A percentile compares a stretch with the other conserved stretches of the same genome.
phyloP scores from a whole-genome alignment of 768 basidiomycete genomes.

The Suillus sp. region DNA sequence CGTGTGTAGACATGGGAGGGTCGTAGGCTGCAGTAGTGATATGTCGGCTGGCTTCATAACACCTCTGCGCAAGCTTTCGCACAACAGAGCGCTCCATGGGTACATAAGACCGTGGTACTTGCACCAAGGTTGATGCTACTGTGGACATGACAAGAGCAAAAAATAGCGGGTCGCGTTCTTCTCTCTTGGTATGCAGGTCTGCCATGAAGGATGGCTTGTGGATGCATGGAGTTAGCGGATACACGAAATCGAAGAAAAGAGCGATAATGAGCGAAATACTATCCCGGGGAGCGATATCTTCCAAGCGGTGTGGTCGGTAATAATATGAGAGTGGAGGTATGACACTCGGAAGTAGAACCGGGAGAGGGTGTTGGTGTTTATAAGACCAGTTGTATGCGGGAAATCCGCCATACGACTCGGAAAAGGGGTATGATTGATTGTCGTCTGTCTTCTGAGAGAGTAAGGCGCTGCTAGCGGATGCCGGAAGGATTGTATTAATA shows the following conservation, averaged over 20 bases:
- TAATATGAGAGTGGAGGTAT: slow-evolving; percentile 69
- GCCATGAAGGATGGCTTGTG: slow-evolving; percentile 92
- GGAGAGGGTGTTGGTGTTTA: slow-evolving; percentile 57
- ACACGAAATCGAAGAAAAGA: slow-evolving; percentile 93
- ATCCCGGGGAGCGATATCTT: slow-evolving; percentile 80
- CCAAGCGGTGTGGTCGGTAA: slow-evolving; percentile 74
- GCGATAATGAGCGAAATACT: slow-evolving; percentile 81
- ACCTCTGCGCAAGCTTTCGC: slow-evolving; percentile 79
- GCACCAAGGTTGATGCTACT: slow-evolving; percentile 83
- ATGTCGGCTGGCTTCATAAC: slow-evolving; percentile 80
- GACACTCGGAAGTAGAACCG: slow-evolving; percentile 44
- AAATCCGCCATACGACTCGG: slow-evolving; percentile 63
- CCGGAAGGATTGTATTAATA: slow-evolving; percentile 33
- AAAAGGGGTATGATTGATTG: slow-evolving; percentile 39
- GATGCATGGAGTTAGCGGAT: slow-evolving; percentile 86
- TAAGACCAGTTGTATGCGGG: slow-evolving; percentile 73
- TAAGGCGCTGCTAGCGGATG: slow-evolving; percentile 35
- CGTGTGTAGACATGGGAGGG: slow-evolving; percentile 81
- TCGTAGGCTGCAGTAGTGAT: slow-evolving; percentile 81
- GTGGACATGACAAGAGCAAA: slow-evolving; percentile 90
- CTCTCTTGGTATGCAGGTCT: slow-evolving; percentile 77
- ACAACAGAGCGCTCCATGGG: slow-evolving; percentile 85
- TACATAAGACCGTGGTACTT: slow-evolving; percentile 85
- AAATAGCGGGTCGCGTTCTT: slow-evolving; percentile 88
- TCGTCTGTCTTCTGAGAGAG: slow-evolving; percentile 47